phyloP scores from a whole-genome alignment of 345 rosid species.

The Citrus unshiu region DNA sequence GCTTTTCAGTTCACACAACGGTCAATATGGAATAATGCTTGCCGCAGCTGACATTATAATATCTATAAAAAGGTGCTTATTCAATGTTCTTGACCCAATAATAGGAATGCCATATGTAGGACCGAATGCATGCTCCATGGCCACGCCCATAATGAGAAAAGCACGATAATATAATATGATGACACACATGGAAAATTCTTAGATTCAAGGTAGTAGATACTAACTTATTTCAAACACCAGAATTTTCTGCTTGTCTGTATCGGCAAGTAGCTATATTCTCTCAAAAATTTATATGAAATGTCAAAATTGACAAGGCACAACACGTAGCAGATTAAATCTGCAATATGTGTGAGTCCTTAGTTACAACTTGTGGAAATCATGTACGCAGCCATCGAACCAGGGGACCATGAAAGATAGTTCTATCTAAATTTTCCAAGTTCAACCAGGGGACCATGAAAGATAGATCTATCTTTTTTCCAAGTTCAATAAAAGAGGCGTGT shows the following conservation, averaged over 20 bases:
- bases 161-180: too few relatives aligned
- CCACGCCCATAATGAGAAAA: too few relatives aligned
- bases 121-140: not conserved
- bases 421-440: not conserved
- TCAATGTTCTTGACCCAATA: not conserved
- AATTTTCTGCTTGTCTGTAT: not conserved
- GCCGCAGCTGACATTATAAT: not conserved
- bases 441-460: not conserved
- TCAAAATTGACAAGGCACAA: not conserved
- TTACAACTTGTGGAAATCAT: not conserved
- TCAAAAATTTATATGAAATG: not conserved
- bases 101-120: not conserved
- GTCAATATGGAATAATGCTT: not conserved
- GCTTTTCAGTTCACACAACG: not conserved
- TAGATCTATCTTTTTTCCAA: not conserved
- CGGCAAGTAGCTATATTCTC: not conserved
- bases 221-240: not conserved
- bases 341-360: not conserved
- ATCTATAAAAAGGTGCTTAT: not conserved
- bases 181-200: not conserved
- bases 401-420: not conserved
- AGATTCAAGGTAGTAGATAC: not conserved
- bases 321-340: not conserved
- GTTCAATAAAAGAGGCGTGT: not conserved
- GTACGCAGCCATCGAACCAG: not conserved